phyloP scores from a whole-genome alignment of 805 yeast genomes.

The Ogataea degrootiae region DNA sequence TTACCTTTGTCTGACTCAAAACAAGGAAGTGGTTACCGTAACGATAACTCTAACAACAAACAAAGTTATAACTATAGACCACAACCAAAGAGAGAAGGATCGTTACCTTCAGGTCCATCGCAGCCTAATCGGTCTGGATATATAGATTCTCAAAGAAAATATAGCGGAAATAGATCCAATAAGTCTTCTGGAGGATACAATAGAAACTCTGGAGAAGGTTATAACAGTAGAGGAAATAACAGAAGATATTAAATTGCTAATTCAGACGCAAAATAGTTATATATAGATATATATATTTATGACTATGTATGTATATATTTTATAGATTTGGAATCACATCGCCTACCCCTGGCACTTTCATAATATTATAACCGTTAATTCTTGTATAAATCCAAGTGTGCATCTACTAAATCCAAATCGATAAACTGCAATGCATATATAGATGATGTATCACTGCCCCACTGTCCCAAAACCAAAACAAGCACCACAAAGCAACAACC shows the following conservation, averaged over 20 bases:
- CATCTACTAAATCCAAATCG: no score
- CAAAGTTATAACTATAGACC: slow-evolving; percentile 1
- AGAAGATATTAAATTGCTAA: background rate
- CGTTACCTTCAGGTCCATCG: background rate
- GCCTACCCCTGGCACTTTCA: no score
- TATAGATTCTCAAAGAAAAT: slow-evolving; percentile 5
- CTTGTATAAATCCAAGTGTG: no score
- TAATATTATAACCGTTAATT: no score
- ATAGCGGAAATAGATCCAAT: slow-evolving; percentile 1
- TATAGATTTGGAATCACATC: no score
- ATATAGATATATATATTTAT: background rate
- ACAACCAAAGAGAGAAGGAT: background rate
- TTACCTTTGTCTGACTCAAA: slow-evolving; percentile 7
- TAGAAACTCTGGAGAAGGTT: background rate
- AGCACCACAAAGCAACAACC: slow-evolving; percentile 1
- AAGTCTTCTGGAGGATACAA: background rate
- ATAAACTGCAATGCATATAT: background rate
- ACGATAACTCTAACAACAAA: slow-evolving; percentile 7
- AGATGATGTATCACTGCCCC: background rate
- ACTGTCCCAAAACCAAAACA: no score
- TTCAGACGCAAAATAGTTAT: background rate
- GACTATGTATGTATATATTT: no score
- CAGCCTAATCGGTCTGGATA: slow-evolving; percentile 13
- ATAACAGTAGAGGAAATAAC: background rate
- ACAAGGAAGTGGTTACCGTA: slow-evolving; percentile 4